Evolutionary conservation across 768 basidiomycete species (phyloP), one percentile per base, ranked within the genome.

Genomic region (Panellus pusillus): DNA sequence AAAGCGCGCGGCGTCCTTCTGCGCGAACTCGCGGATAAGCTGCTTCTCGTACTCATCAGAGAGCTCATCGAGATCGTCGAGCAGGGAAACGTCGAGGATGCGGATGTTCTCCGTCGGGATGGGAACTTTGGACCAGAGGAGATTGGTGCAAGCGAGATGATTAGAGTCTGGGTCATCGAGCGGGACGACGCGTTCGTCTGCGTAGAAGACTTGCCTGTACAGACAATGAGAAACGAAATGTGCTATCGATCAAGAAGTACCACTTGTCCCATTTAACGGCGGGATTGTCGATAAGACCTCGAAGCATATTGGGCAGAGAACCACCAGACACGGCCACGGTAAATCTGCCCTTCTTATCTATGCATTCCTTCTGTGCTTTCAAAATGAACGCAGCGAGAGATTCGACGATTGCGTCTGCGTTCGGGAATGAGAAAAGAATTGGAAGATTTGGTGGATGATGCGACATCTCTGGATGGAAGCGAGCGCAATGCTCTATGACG

Each of bases 321-420:
- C 97, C 96, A 11, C 97, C 97, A 4, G 93, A 96, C 64, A 98
- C 75, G 52, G 97, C 97, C 66, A 99, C 66, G 50, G 93, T 89
- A 78, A 99, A 99, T 56, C 81, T 82, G 66, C 87, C 90, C 72
- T 92, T 87, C 74, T 90, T 93, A 67, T 85, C 83, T 65, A 98
- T 78, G 36, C 95, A 82, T 20, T 98, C 93, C 57, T 81, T 88
- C 75, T 98, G 96, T 0, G 90, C 91, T 59, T 88, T 90, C 62
- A 89, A 58, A 48, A 98, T 81, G 68, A 95, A 98, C 43, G 79
- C 70, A 0, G 94, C 89, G 61, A 99, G 85, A 0, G 83, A 78
- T 1, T 73, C 62, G 35, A 81, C 75, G 61, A 99, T 81, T 4
- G 72, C 72, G 42, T 78, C 73, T 7, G 74, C 47, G 47, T 79